Conservation (phyloP, 73 alveolate genomes). For the Tetrahymena elliotti region DNA sequence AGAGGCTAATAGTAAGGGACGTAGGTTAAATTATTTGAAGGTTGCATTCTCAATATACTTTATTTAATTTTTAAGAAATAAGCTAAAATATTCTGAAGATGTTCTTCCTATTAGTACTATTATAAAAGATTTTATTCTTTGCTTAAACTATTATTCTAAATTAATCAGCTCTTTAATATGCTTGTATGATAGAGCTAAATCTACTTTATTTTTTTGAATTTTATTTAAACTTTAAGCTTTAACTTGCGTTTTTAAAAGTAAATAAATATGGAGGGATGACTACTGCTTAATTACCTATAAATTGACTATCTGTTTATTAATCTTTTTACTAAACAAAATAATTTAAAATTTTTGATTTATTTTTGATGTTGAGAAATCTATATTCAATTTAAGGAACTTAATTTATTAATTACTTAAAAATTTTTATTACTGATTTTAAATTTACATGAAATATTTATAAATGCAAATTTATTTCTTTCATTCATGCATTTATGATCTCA, state of each 20-base stretch:
- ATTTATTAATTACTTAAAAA: not conserved
- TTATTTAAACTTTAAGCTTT: too few species aligned
- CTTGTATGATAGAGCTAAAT: not conserved
- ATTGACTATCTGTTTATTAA: not conserved
- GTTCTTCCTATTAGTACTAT: not conserved
- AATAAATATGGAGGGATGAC: not conserved
- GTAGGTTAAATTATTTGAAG: not conserved
- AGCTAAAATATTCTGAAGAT: not conserved
- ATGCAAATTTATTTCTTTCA: not conserved
- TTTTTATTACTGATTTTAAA: not conserved
- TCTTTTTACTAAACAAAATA: not conserved
- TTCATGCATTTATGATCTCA: not conserved
- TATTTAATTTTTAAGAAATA: too few species aligned
- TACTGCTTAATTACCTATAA: not conserved
- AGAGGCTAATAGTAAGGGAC: not conserved
- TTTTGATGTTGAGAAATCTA: not conserved
- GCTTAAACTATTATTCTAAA: not conserved
- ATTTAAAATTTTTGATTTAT: not conserved
- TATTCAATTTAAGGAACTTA: not conserved
- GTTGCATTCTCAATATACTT: not conserved
- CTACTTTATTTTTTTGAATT: not conserved
- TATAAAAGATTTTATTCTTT: too few species aligned
- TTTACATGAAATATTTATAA: not conserved
- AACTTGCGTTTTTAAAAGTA: not conserved
- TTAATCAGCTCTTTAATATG: not conserved